phyloP scores from a whole-genome alignment of 2,329 filamentous ascomycete species.

The Penicillium griseofulvum region DNA sequence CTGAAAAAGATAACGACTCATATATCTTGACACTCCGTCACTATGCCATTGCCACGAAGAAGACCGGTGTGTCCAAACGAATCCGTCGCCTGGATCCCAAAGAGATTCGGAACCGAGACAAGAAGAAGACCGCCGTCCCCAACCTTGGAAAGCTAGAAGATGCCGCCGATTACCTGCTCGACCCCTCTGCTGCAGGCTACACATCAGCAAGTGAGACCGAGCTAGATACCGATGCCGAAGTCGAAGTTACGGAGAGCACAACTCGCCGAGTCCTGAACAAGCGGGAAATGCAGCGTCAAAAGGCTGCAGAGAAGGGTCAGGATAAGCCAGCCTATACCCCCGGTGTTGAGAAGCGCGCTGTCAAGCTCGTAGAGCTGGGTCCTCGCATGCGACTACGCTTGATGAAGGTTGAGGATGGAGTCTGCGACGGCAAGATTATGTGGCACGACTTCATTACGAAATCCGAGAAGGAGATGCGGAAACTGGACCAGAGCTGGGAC shows the following conservation, averaged over 20 bases:
- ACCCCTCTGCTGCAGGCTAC: constrained; percentile 75
- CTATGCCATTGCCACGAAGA: constrained; percentile 90
- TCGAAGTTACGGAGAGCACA: constrained; percentile 68
- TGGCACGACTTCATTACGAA: constrained; percentile 97
- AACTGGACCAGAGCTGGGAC: constrained; percentile 81
- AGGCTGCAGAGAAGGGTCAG: constrained; percentile 45
- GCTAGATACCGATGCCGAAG: constrained; percentile 89
- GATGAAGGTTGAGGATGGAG: constrained; percentile 93
- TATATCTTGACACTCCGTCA: constrained; percentile 88
- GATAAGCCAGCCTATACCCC: constrained; percentile 41
- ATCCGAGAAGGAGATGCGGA: constrained; percentile 70
- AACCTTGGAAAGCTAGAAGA: constrained; percentile 90
- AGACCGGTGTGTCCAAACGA: constrained; percentile 78
- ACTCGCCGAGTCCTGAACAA: constrained; percentile 55
- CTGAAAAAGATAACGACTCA: constrained; percentile 54
- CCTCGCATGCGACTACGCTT: constrained; percentile 84
- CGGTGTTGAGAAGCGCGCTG: constrained; percentile 75
- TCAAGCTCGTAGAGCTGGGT: constrained; percentile 89
- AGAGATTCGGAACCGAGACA: constrained; percentile 69
- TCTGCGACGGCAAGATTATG: constrained; percentile 87
- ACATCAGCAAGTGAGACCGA: constrained; percentile 92
- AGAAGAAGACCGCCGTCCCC: constrained; percentile 69
- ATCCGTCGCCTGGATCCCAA: constrained; percentile 81
- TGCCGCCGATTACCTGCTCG: constrained; percentile 90
- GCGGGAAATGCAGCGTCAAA: constrained; percentile 50